These are phyloP conservation scores for Canna indica DNA, from an alignment of 176 grass and related monocot genomes.

Conservation along the genomic window DNA sequence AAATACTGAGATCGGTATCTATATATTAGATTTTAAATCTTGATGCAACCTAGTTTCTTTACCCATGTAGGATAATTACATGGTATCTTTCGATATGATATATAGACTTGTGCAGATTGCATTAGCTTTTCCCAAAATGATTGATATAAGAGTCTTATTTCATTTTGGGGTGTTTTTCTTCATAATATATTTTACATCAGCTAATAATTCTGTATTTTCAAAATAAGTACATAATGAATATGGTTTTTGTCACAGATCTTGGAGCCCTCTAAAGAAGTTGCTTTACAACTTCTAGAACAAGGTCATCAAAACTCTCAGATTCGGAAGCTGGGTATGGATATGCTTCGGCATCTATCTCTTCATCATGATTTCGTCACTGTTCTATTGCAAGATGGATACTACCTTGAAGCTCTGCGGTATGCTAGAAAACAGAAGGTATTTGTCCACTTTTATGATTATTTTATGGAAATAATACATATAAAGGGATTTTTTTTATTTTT, in stretches of 20 bases:
- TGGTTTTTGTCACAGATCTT: slow-evolving; percentile 46
- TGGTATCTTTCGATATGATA: no score
- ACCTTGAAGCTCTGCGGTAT: slow-evolving; percentile 72
- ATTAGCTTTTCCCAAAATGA: background rate
- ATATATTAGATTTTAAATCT: no score
- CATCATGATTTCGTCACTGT: slow-evolving; percentile 75
- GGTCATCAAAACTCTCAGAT: slow-evolving; percentile 41
- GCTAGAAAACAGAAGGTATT: slow-evolving; percentile 87
- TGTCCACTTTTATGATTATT: background rate
- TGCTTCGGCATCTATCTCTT: slow-evolving; percentile 62
- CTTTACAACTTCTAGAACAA: slow-evolving; percentile 71
- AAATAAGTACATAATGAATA: slow-evolving; percentile 3
- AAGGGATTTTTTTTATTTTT: background rate
- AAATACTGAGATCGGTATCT: no score
- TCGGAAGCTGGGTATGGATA: slow-evolving; percentile 72
- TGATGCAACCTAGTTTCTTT: no score
- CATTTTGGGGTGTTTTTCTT: background rate
- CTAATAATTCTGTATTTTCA: background rate
- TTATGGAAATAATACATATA: background rate
- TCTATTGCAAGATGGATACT: slow-evolving; percentile 69
- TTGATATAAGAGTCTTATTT: background rate
- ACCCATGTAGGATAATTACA: background rate
- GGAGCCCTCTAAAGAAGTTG: slow-evolving; percentile 86
- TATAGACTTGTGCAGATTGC: background rate
- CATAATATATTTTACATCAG: background rate